These are phyloP conservation scores for Trapa incisa DNA, from an alignment of 345 rosid species.

Conservation along the genomic window DNA sequence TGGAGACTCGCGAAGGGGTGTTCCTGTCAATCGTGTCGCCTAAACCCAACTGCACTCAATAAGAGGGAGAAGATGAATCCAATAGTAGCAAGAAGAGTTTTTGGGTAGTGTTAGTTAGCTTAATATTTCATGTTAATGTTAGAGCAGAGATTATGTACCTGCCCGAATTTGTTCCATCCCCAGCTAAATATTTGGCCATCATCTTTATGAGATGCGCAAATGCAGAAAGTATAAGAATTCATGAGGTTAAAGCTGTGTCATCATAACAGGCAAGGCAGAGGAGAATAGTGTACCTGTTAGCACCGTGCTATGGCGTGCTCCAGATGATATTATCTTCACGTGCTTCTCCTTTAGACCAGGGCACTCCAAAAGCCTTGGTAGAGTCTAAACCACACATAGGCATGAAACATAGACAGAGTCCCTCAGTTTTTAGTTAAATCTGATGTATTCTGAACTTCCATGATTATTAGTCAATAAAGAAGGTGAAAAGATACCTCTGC, in stretches of 20 bases:
- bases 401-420: not conserved
- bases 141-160: conserved; percentile 24
- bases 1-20: conserved; percentile 37
- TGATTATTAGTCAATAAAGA: too few relatives aligned
- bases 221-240: not conserved
- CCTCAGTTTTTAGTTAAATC: not conserved
- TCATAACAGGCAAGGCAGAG: not conserved
- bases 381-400: conserved; percentile 23
- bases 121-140: not conserved
- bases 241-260: not conserved
- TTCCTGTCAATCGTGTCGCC: conserved; percentile 62
- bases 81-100: not conserved
- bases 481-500: conserved; percentile 36
- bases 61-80: not conserved
- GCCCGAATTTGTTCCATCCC: conserved; percentile 96
- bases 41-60: conserved; percentile 44
- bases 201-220: conserved; percentile 19
- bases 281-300: conserved; percentile 39
- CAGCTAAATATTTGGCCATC: conserved; percentile 52
- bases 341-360: conserved; percentile 38
- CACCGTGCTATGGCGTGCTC: conserved; percentile 67
- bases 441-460: not conserved
- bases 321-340: conserved; percentile 50
- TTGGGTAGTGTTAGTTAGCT: too few relatives aligned
- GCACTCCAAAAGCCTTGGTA: conserved; percentile 55